phyloP scores from a whole-genome alignment of 495 filamentous ascomycete genomes.

The Tuber borchii region DNA sequence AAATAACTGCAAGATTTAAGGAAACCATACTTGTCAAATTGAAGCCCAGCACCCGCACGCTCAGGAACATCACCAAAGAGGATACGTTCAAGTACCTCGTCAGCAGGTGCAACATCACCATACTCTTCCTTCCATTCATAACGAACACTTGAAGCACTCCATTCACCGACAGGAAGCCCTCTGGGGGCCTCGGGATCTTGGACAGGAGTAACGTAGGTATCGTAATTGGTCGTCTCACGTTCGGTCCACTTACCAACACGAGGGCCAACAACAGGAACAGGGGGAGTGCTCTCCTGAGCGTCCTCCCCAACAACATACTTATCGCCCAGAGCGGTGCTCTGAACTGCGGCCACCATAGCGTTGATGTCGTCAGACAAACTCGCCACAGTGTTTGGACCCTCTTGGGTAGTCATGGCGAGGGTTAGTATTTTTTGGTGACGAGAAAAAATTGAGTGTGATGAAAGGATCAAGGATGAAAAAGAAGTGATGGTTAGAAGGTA shows the following conservation, averaged over 20 bases:
- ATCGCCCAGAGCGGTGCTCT: neutral
- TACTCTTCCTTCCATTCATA: slow-evolving; percentile 84
- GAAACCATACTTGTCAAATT: slow-evolving; percentile 47
- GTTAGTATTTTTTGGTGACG: neutral
- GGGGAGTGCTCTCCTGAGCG: slow-evolving; percentile 1
- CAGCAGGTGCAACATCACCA: slow-evolving; percentile 72
- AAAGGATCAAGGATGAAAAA: neutral
- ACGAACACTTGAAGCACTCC: slow-evolving; percentile 55
- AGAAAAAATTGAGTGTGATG: neutral
- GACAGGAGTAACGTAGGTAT: slow-evolving; percentile 45
- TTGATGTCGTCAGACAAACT: neutral
- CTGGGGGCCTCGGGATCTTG: slow-evolving; percentile 39
- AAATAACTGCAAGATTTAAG: neutral
- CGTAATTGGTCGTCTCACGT: slow-evolving; percentile 52
- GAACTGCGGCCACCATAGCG: neutral
- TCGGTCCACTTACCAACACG: slow-evolving; percentile 50
- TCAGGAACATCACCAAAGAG: slow-evolving; percentile 57
- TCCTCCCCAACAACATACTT: neutral
- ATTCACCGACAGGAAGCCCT: slow-evolving; percentile 41
- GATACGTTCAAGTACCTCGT: slow-evolving; percentile 59
- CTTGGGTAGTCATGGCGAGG: neutral
- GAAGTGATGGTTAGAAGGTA: neutral
- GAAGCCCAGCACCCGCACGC: slow-evolving; percentile 44
- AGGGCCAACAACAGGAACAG: slow-evolving; percentile 28
- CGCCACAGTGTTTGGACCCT: neutral